A percentile compares a stretch with the other conserved stretches of the same genome.
phyloP scores from a whole-genome alignment of 331 rosid species.

The Rosa hybrid region DNA sequence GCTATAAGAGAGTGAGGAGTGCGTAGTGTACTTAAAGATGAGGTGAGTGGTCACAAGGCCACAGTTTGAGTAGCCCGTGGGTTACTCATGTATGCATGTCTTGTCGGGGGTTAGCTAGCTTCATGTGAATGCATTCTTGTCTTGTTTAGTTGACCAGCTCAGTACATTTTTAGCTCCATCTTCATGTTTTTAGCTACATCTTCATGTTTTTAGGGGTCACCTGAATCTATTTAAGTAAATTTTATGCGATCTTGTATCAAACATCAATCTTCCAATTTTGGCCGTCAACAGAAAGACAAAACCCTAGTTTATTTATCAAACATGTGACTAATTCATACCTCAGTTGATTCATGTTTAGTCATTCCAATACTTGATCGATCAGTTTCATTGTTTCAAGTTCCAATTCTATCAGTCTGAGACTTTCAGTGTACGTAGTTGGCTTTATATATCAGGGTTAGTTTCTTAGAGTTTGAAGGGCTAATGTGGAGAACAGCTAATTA shows the following conservation, averaged over 20 bases:
- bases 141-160: neutral
- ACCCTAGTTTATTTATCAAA: too few species aligned
- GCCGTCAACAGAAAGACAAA: too few species aligned
- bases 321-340: neutral
- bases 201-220: too few species aligned
- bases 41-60: constrained; percentile 19
- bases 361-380: neutral
- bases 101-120: neutral
- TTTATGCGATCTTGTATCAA: too few species aligned
- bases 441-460: neutral
- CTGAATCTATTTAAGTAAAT: too few species aligned
- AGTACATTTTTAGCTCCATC: neutral
- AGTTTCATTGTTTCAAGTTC: neutral
- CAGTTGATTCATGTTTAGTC: neutral
- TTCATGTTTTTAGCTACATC: neutral
- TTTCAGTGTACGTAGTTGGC: neutral
- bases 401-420: neutral
- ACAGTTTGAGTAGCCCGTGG: constrained; percentile 20
- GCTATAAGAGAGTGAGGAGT: neutral
- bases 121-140: constrained; percentile 8
- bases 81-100: neutral
- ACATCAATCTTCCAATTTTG: too few species aligned
- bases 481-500: neutral
- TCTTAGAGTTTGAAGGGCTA: neutral
- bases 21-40: neutral